phyloP scores from a whole-genome alignment of 306 rosid species.

The Ceratonia siliqua region DNA sequence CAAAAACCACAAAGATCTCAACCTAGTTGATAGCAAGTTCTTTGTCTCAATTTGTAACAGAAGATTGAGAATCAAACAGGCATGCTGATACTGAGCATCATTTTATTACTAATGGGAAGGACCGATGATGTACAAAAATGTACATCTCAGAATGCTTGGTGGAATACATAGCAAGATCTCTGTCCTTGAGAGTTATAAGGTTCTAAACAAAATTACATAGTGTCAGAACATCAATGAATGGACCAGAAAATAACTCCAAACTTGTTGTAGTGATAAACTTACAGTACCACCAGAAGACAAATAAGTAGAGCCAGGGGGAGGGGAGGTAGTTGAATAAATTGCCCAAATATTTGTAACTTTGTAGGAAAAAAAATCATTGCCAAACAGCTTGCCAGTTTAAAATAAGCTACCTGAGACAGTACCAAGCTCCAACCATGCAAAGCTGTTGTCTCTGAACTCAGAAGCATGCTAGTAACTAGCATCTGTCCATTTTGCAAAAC shows the following conservation, averaged over 20 bases:
- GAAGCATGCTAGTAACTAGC: background rate
- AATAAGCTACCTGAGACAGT: background rate
- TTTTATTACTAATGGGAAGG: conserved; percentile 14
- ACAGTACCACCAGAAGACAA: background rate
- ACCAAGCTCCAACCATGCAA: background rate
- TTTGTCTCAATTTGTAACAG: conserved; percentile 43
- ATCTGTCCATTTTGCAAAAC: conserved; percentile 18
- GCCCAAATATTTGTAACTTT: no score
- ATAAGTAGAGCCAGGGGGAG: no score
- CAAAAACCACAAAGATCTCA: conserved; percentile 83
- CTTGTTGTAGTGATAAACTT: background rate
- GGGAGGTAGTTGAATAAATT: no score
- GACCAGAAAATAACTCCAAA: no score
- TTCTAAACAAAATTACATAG: conserved; percentile 12
- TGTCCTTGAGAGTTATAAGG: background rate
- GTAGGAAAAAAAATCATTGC: no score
- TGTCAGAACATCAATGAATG: background rate
- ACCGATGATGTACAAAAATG: background rate
- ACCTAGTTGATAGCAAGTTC: conserved; percentile 67
- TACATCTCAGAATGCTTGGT: background rate
- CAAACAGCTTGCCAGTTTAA: background rate
- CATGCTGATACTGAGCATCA: conserved; percentile 3
- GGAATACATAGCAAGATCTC: background rate
- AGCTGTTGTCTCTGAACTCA: conserved; percentile 7
- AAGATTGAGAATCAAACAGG: conserved; percentile 28